Conservation (phyloP, 768 basidiomycete genomes). For the Lactarius quietus region DNA sequence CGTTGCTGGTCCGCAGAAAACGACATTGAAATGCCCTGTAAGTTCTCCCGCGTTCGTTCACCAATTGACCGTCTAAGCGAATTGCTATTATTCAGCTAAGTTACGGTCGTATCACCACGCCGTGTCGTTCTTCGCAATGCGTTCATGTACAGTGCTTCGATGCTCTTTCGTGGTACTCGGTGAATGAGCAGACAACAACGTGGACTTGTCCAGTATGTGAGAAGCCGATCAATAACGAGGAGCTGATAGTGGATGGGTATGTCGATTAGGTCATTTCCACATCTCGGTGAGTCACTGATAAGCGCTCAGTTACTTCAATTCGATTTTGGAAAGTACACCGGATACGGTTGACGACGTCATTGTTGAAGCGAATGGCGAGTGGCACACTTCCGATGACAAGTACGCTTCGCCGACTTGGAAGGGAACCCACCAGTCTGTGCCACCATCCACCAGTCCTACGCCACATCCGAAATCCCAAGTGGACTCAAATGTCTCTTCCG, state of each 20-base stretch:
- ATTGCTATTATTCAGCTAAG: slow-evolving; percentile 52
- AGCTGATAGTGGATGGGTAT: slow-evolving; percentile 91
- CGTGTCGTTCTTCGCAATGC: slow-evolving; percentile 84
- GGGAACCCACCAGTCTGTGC: slow-evolving; percentile 42
- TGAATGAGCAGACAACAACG: slow-evolving; percentile 96
- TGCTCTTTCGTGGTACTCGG: slow-evolving; percentile 86
- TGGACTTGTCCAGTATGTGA: slow-evolving; percentile 96
- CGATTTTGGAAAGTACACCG: slow-evolving; percentile 72
- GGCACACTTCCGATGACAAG: slow-evolving; percentile 91
- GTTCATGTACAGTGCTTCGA: slow-evolving; percentile 96
- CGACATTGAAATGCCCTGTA: slow-evolving; percentile 94
- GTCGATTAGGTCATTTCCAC: slow-evolving; percentile 27
- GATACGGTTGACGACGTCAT: slow-evolving; percentile 88
- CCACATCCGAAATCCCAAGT: neutral
- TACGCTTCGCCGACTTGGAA: slow-evolving; percentile 75
- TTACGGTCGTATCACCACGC: slow-evolving; percentile 77
- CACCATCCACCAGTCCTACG: slow-evolving; percentile 22
- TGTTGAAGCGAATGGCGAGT: slow-evolving; percentile 91
- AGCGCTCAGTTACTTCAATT: slow-evolving; percentile 72
- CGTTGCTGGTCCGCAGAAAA: slow-evolving; percentile 80
- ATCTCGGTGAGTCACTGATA: neutral
- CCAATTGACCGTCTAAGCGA: neutral
- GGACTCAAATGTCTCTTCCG: neutral
- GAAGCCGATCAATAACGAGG: slow-evolving; percentile 66
- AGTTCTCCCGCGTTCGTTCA: slow-evolving; percentile 31